These are phyloP conservation scores for Guillardia theta DNA, from an alignment of 78 protist species.

Conservation along the genomic window DNA sequence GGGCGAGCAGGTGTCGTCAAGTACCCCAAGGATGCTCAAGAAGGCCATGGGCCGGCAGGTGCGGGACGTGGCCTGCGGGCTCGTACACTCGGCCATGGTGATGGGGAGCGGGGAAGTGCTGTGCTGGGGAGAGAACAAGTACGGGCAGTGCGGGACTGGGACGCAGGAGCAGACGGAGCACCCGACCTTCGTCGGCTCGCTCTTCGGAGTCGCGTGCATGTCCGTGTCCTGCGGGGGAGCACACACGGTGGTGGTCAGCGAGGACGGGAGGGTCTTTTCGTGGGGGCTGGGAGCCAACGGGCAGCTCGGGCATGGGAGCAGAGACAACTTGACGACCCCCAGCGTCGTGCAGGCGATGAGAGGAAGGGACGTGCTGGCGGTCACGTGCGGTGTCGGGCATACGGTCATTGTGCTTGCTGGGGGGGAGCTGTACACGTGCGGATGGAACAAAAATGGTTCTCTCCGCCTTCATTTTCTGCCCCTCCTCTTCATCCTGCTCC, in stretches of 20 bases:
- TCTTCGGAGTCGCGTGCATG: not conserved
- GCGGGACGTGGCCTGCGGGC: not conserved
- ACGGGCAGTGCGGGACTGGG: constrained; percentile 8
- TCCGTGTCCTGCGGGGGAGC: not conserved
- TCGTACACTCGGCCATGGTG: too few species aligned
- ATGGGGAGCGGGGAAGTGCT: not conserved
- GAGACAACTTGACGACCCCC: not conserved
- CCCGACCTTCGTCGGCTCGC: not conserved
- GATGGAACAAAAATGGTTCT: not conserved
- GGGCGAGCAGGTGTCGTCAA: too few species aligned
- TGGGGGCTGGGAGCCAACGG: not conserved
- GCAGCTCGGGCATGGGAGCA: not conserved
- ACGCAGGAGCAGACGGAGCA: not conserved
- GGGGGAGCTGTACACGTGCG: not conserved
- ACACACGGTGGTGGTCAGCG: not conserved
- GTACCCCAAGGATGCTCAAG: not conserved
- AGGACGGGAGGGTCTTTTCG: not conserved
- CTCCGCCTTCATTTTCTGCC: too few species aligned
- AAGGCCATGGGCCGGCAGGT: not conserved
- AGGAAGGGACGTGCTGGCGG: not conserved
- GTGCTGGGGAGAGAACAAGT: not conserved
- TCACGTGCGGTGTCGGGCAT: not conserved
- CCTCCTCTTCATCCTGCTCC: too few species aligned
- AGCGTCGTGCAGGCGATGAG: not conserved
- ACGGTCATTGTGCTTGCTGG: not conserved